Percentiles rank a stretch among this genome's conserved stretches.
Conservation (phyloP, 805 yeast genomes). For the Maudiozyma saulgeensis region DNA sequence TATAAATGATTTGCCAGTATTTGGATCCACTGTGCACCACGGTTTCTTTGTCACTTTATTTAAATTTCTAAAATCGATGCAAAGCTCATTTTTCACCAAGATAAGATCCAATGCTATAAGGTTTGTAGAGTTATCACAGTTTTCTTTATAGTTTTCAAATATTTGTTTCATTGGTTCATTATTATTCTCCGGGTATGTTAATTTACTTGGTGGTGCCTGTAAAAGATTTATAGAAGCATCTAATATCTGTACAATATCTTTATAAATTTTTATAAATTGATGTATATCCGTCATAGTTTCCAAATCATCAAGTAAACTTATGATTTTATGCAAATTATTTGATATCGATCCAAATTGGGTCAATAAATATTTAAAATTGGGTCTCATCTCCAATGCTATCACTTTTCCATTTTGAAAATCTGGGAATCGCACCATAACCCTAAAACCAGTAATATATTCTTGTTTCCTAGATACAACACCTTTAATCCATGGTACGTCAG, state of each 20-base stretch:
- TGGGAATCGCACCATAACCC: slow-evolving; percentile 31
- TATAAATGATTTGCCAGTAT: slow-evolving; percentile 41
- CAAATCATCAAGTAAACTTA: slow-evolving; percentile 28
- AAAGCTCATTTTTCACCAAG: slow-evolving; percentile 51
- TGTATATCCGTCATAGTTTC: slow-evolving; percentile 32
- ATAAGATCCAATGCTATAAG: slow-evolving; percentile 45
- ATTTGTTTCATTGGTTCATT: slow-evolving; percentile 38
- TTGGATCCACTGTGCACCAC: slow-evolving; percentile 45
- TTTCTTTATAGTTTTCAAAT: slow-evolving; percentile 27
- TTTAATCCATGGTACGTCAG: slow-evolving; percentile 31
- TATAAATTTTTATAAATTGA: slow-evolving; percentile 13
- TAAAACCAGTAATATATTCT: slow-evolving; percentile 40
- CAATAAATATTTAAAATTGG: slow-evolving; percentile 36
- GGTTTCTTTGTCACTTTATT: slow-evolving; percentile 44
- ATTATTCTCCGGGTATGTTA: slow-evolving; percentile 49
- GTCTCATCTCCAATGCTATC: slow-evolving; percentile 31
- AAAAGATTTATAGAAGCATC: slow-evolving; percentile 17
- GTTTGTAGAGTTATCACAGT: slow-evolving; percentile 25
- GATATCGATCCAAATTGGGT: slow-evolving; percentile 28
- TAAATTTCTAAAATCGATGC: slow-evolving; percentile 48
- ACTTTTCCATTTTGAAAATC: slow-evolving; percentile 33
- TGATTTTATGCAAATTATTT: slow-evolving; percentile 12
- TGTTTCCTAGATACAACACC: slow-evolving; percentile 52
- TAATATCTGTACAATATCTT: neutral
- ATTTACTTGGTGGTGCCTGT: slow-evolving; percentile 42